A percentile compares a stretch with the other conserved stretches of the same genome.
Conservation (phyloP, 2,329 filamentous ascomycete genomes). For the Stemphylium beticola region DNA sequence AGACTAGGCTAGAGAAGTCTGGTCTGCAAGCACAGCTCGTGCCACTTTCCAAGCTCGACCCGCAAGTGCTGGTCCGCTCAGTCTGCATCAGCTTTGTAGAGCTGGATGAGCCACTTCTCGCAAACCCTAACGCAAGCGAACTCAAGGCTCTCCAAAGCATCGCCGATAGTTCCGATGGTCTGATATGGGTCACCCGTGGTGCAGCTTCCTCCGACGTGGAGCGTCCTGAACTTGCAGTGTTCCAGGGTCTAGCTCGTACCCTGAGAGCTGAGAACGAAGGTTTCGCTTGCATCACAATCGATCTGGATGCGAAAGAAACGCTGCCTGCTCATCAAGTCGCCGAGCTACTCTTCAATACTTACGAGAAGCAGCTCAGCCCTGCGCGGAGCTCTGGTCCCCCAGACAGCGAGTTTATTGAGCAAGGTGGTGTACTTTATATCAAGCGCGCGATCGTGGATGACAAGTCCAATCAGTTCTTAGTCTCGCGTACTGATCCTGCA, state of each 20-base stretch:
- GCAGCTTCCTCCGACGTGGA: constrained; percentile 15
- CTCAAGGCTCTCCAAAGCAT: constrained; percentile 14
- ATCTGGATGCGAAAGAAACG: constrained; percentile 18
- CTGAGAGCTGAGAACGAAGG: constrained; percentile 20
- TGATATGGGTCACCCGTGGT: constrained; percentile 31
- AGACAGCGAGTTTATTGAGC: constrained; percentile 20
- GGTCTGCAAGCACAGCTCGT: constrained; percentile 12
- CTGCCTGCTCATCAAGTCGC: constrained; percentile 6
- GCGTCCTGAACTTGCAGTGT: constrained; percentile 17
- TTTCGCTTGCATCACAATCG: constrained; percentile 22
- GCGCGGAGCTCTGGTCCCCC: background rate
- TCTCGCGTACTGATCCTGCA: constrained; percentile 6
- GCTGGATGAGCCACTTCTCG: constrained; percentile 16
- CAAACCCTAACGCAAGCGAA: constrained; percentile 1
- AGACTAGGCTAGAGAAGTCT: constrained; percentile 3
- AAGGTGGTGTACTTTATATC: constrained; percentile 12
- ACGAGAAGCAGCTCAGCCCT: constrained; percentile 3
- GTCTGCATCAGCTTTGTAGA: constrained; percentile 22
- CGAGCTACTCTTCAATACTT: constrained; percentile 3
- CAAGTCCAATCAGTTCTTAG: constrained; percentile 11
- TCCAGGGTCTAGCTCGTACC: constrained; percentile 19
- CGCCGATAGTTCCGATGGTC: constrained; percentile 12
- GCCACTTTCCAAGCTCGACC: constrained; percentile 8
- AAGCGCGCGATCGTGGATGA: constrained; percentile 17
- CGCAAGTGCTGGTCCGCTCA: constrained; percentile 5